Evolutionary conservation across 164 flowering plant species (phyloP), one percentile per base, ranked within the genome.

Genomic region (Amborella trichopoda): DNA sequence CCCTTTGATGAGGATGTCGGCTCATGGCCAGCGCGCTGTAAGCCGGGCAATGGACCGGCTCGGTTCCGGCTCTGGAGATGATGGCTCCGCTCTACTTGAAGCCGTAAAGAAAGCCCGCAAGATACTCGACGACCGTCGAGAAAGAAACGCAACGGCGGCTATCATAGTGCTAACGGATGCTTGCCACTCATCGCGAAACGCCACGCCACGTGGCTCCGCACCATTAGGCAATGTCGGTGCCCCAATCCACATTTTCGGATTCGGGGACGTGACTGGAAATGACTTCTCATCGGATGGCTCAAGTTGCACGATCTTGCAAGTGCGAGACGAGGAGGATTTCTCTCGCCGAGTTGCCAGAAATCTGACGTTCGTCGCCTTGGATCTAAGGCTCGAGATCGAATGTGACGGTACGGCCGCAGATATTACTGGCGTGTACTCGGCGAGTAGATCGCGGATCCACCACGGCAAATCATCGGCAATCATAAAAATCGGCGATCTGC

Each of bases 161-260:
- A 38, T 38, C 17, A 6, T 38, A 6, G 20, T 38, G 9, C 41
- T 38, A 9, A 10, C 41, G 0, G 41, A 38, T 22, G 41, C 4
- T 10, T 19, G 8, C 6, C 16, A 18, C 11, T 19, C 41, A 2
- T 38, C 14, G 9, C 41, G 41, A 18, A 18, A 22, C 21, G 4
- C 21, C 16, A 22, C 41, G 16, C 41, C 21, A 16, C 16, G 20
- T 19, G 20, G 16, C n/a, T 38, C 41, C 3, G 41, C 21, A 10
- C 41, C 20, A 4, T 38, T 10, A 6, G 16, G 41, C 41, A 4
- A 18, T 38, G 20, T 38, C 11, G 41, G 41, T 16, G 8, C 20
- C 41, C 41, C 41, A 16, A 22, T 38, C 6, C 41, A 38, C 41
- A 38, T 22, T 11, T 38, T 38, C 41, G 41, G 41, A 18, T 38